Conservation (phyloP, 2,329 filamentous ascomycete genomes). For the Microsporum audouinii region DNA sequence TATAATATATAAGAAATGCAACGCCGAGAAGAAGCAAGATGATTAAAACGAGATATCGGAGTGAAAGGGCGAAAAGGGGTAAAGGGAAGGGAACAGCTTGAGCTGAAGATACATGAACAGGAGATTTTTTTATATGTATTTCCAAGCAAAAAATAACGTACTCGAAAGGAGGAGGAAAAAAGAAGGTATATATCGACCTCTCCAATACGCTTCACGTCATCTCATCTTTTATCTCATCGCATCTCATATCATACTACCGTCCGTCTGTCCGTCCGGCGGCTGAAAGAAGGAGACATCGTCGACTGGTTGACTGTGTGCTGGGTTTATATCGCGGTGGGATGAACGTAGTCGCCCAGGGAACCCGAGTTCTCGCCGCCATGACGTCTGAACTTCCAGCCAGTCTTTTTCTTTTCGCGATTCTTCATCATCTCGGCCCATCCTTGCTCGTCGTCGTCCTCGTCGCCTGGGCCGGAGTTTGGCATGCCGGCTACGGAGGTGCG, state of each 20-base stretch:
- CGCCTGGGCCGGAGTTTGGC: constrained; percentile 12
- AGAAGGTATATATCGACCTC: background rate
- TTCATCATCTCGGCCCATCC: constrained; percentile 43
- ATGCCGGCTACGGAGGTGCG: constrained; percentile 1
- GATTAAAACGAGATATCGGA: background rate
- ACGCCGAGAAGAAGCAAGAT: background rate
- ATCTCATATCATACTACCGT: background rate
- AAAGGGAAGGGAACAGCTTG: background rate
- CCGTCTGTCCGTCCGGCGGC: background rate
- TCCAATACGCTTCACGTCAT: background rate
- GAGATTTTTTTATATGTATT: background rate
- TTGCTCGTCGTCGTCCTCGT: constrained; percentile 37
- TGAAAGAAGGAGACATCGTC: background rate
- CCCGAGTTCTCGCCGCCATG: constrained; percentile 15
- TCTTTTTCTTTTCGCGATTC: constrained; percentile 40
- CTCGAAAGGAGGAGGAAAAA: background rate
- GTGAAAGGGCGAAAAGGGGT: background rate
- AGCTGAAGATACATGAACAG: background rate
- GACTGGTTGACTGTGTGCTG: background rate
- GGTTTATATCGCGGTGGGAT: constrained; percentile 23
- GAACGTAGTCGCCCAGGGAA: constrained; percentile 27
- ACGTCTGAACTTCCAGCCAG: constrained; percentile 36
- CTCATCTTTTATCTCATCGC: background rate
- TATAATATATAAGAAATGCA: background rate
- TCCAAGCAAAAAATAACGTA: background rate